Base-by-base conservation (phyloP, 2,329 filamentous ascomycete genomes). In the Rosellinia necatrix region DNA sequence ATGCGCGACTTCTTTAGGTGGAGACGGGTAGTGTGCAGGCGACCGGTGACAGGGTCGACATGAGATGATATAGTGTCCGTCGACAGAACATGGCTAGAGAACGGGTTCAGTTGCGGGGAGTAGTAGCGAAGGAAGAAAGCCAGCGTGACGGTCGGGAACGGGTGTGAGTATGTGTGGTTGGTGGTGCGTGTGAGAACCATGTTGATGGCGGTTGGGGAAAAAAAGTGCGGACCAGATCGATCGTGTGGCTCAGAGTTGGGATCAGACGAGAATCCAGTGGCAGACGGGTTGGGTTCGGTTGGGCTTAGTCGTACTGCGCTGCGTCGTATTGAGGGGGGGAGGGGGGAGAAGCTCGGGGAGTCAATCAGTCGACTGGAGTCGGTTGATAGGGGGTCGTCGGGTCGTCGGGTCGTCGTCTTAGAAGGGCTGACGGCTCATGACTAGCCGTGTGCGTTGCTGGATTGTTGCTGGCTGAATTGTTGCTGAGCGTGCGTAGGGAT, bases 121-220 rank as follows among this genome's bases (percentile, higher is more conserved):
- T 89, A 91, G 75, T 94, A 94, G 63, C 90, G 89, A 46, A 94
- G 87, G 76, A 93, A 94, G 81, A 91, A 94, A 76, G 90, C 90
- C 72, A 94, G 87, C 44, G 90, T 91, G 60, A 94, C 90, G 71
- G 90, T 90, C 60, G 89, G 86, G 77, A 93, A 93, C 44, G 89
- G 87, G 74, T 93, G 91, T 63, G 86, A 81, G 80, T 92, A 92
- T 68, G 81, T 84, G 72, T 90, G 88, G 74, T 82, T 85, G 66
- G 84, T 86, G 50, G 82, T 83, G 72, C 85, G 83, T 6, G 81
- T 83, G 74, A 86, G 81, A 61, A 86, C 83, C 83, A 86, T 86
- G 53, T 70, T 80, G 68, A 61, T 69, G 52, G 56, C 22, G 40
- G 22, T 32, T n/a, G 9, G 10, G 19, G 50, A 29, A 2, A 24